These are phyloP conservation scores for Fusarium sacchari DNA, from an alignment of 2,329 filamentous ascomycete species.

Conservation along the genomic window DNA sequence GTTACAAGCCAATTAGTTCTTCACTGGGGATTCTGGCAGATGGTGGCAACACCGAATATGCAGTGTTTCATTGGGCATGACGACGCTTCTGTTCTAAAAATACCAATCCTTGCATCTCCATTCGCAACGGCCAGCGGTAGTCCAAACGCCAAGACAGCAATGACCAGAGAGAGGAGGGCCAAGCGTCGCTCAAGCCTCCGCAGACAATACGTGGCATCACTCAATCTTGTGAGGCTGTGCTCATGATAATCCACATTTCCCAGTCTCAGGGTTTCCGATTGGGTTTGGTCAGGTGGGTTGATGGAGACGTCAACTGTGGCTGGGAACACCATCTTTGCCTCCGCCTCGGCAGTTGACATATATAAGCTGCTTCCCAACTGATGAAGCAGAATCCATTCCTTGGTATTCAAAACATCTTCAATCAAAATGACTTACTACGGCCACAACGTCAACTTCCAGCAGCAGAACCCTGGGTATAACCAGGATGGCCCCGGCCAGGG, in stretches of 20 bases:
- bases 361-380: neutral
- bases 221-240: slow-evolving; percentile 19
- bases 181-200: slow-evolving; percentile 8
- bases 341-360: slow-evolving; percentile 10
- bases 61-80: neutral
- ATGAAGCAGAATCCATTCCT: neutral
- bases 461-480: slow-evolving; percentile 7
- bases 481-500: slow-evolving; percentile 5
- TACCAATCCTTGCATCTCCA: slow-evolving; percentile 7
- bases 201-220: slow-evolving; percentile 27
- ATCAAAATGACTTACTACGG: slow-evolving; percentile 21
- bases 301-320: slow-evolving; percentile 18
- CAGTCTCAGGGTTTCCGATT: slow-evolving; percentile 2
- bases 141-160: slow-evolving; percentile 16
- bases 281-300: neutral
- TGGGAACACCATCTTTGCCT: neutral
- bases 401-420: neutral
- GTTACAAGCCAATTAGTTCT: neutral
- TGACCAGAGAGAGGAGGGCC: neutral
- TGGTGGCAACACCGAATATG: neutral
- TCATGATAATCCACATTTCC: slow-evolving; percentile 2
- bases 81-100: slow-evolving; percentile 17
- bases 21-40: neutral
- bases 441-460: slow-evolving; percentile 18
- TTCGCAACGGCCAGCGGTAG: slow-evolving; percentile 2